Evolutionary conservation across 495 filamentous ascomycete species (phyloP).

Genomic region (Acidomyces sp.): DNA sequence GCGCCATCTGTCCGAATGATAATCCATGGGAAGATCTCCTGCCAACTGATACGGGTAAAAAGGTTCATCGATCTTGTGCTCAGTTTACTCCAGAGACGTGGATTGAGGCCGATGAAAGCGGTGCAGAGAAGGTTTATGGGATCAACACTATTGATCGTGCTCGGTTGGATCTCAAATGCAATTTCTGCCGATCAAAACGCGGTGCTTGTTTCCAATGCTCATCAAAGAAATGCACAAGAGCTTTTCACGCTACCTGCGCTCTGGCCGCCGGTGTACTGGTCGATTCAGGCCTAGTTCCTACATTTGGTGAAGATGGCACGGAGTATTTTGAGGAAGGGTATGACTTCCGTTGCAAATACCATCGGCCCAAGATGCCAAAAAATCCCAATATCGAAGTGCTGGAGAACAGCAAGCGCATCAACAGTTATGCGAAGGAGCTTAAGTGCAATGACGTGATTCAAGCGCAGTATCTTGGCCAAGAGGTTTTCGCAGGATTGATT

Average conservation of each 20-base stretch:
- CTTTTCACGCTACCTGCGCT: slow-evolving; percentile 93
- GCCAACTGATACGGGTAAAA: slow-evolving; percentile 73
- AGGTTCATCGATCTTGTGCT: slow-evolving; percentile 81
- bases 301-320: slow-evolving; percentile 81
- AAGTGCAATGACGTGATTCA: slow-evolving; percentile 70
- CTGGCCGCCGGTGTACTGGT: slow-evolving; percentile 81
- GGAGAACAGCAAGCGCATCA: slow-evolving; percentile 58
- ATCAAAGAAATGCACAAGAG: slow-evolving; percentile 80
- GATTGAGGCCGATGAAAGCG: slow-evolving; percentile 54
- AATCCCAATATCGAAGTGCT: slow-evolving; percentile 48
- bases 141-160: slow-evolving; percentile 72
- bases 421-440: slow-evolving; percentile 52
- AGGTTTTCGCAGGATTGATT: slow-evolving; percentile 84
- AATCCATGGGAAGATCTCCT: slow-evolving; percentile 73
- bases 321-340: slow-evolving; percentile 82
- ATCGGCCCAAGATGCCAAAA: slow-evolving; percentile 73
- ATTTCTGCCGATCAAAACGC: slow-evolving; percentile 84
- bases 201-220: slow-evolving; percentile 97
- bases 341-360: slow-evolving; percentile 87
- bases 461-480: slow-evolving; percentile 67
- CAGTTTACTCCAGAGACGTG: slow-evolving; percentile 86
- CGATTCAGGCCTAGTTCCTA: slow-evolving; percentile 68
- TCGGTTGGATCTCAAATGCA: slow-evolving; percentile 79
- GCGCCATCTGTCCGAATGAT: slow-evolving; percentile 86
- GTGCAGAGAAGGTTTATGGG: slow-evolving; percentile 60